Percentiles rank a stretch among this genome's conserved stretches.
These are phyloP conservation scores for Alternaria hordeiaustralica DNA, from an alignment of 2,329 filamentous ascomycete genomes.

Conservation along the genomic window DNA sequence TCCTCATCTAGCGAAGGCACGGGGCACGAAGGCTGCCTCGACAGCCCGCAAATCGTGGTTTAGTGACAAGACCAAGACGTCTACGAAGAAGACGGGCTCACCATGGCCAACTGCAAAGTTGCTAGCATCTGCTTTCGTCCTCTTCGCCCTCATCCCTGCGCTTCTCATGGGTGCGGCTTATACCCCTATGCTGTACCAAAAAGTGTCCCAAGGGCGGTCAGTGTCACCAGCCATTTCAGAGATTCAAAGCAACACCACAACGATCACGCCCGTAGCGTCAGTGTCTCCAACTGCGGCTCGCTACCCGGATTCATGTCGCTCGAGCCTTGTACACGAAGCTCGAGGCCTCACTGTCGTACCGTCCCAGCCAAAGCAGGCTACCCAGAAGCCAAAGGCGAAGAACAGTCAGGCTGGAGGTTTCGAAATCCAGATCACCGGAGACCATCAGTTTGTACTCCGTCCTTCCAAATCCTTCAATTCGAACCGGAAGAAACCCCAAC, in stretches of 20 bases:
- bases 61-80: slow-evolving; percentile 6
- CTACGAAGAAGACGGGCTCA: slow-evolving; percentile 12
- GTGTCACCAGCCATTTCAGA: slow-evolving; percentile 8
- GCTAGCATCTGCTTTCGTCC: slow-evolving; percentile 16
- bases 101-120: slow-evolving; percentile 5
- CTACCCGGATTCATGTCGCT: not conserved
- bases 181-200: slow-evolving; percentile 18
- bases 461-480: slow-evolving; percentile 53
- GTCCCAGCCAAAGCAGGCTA: slow-evolving; percentile 10
- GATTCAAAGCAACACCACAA: not conserved
- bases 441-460: slow-evolving; percentile 61
- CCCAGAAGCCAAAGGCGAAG: slow-evolving; percentile 18
- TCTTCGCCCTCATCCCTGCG: slow-evolving; percentile 26
- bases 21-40: not conserved
- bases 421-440: slow-evolving; percentile 61
- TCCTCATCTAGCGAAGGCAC: slow-evolving; percentile 23
- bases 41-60: slow-evolving; percentile 6
- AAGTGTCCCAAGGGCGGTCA: slow-evolving; percentile 4
- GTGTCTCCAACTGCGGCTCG: slow-evolving; percentile 3
- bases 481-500: slow-evolving; percentile 53
- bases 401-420: slow-evolving; percentile 51
- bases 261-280: slow-evolving; percentile 8
- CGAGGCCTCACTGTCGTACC: slow-evolving; percentile 28
- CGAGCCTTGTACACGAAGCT: slow-evolving; percentile 9
- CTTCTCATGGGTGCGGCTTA: slow-evolving; percentile 21